Percentiles rank a stretch among this genome's conserved stretches.
Evolutionary conservation across 495 filamentous ascomycete species (phyloP).

Genomic region (Rostrohypoxylon terebratum): DNA sequence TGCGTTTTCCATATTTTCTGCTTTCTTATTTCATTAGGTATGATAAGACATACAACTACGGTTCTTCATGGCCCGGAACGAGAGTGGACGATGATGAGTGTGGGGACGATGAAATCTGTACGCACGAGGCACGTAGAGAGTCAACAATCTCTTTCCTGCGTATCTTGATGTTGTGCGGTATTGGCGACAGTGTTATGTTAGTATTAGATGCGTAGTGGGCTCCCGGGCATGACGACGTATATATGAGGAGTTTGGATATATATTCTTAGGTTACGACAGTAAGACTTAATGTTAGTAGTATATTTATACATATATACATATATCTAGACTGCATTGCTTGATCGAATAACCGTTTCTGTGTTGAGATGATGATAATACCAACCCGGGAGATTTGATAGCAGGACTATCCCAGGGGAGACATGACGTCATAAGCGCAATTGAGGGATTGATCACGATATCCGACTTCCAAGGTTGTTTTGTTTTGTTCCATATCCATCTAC

Average conservation of each 20-base stretch:
- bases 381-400: not conserved
- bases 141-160: conserved; percentile 17
- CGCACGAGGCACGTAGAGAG: conserved; percentile 27
- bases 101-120: conserved; percentile 12
- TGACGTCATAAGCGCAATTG: not conserved
- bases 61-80: not conserved
- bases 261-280: not conserved
- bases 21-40: not conserved
- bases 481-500: no score
- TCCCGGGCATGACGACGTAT: conserved; percentile 12
- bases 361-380: not conserved
- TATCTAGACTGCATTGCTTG: not conserved
- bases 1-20: conserved; percentile 14
- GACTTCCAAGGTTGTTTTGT: no score
- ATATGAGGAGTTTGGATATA: conserved; percentile 24
- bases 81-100: conserved; percentile 4
- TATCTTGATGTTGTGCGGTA: not conserved
- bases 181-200: not conserved
- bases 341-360: not conserved
- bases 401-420: no score
- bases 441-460: not conserved
- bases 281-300: not conserved
- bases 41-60: not conserved
- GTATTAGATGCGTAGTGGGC: not conserved
- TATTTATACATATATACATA: conserved; percentile 1